Evolutionary conservation across 2,329 filamentous ascomycete species (phyloP), one percentile per base, ranked within the genome.

Genomic region (Calonectria ilicicola): DNA sequence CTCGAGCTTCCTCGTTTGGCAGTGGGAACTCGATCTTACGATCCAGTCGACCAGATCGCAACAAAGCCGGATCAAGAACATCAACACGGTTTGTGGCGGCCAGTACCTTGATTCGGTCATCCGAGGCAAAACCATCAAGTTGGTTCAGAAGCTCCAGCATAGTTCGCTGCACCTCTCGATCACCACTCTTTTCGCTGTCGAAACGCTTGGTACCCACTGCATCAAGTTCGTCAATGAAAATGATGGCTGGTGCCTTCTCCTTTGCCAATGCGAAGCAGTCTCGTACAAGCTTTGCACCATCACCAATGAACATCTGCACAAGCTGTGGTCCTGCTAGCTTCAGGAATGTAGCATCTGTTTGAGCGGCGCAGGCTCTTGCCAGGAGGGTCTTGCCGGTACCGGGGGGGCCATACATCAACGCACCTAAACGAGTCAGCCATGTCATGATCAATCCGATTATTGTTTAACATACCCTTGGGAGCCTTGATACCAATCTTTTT

Each of bases 401-500:
- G 2, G 95, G 95, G 72, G 95, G 95, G 1, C 97, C 97, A 85
- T 99, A 99, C 97, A 99, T 99, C 75, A 99, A 88, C 74, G 97
- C 97, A 85, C 97, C 97, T 98, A 74, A 14, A 95, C 96, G 87
- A 97, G 97, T 65, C 94, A 91, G 82, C 97, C 95, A 98, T 89
- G 98, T 97, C 12, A 60, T 44, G 9, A 4, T 44, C 12, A 2
- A 38, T 35, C 94, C 79, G 97, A 95, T 89, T 46, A 4, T 23
- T 26, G n/a, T 5, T 35, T 5, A 68, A 80, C 86, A 74, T 91
- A 98, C 97, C 97, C 87, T 99, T 99, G 17, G 97, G 97, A 47
- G 97, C 96, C 88, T 99, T 99, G 89, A 99, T 99, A 79, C 97
- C 97, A 81, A 99, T 98, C 90, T 98, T 98, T 91, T 98, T 98